phyloP scores from a whole-genome alignment of 257 asterid genomes.

The Cordia subcordata region DNA sequence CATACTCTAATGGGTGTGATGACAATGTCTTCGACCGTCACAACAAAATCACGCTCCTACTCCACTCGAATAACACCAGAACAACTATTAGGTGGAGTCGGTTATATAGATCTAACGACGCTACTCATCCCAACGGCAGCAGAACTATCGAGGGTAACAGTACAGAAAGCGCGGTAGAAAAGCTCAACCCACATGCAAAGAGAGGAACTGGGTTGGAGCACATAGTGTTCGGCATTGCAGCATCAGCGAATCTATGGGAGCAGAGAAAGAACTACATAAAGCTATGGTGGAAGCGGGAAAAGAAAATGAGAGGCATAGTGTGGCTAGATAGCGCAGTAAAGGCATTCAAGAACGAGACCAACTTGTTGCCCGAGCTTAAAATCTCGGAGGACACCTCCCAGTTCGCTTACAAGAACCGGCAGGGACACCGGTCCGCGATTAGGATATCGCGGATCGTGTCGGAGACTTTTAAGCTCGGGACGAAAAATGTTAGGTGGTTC shows the following conservation, averaged over 20 bases:
- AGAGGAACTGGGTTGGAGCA: conserved; percentile 8
- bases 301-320: conserved; percentile 57
- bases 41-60: not conserved
- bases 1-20: conserved; percentile 37
- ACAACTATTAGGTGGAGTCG: not conserved
- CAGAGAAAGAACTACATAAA: conserved; percentile 14
- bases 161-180: too few relatives aligned
- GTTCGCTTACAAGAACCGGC: conserved; percentile 47
- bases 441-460: conserved; percentile 75
- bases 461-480: conserved; percentile 59
- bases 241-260: conserved; percentile 17
- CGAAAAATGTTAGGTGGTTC: conserved; percentile 66
- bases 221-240: conserved; percentile 22
- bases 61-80: not conserved
- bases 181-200: too few relatives aligned
- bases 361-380: conserved; percentile 44
- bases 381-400: conserved; percentile 58
- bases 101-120: not conserved
- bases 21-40: conserved; percentile 19
- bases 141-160: too few relatives aligned
- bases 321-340: conserved; percentile 63
- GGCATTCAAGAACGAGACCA: conserved; percentile 19
- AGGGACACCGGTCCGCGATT: conserved; percentile 74
- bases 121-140: too few relatives aligned
- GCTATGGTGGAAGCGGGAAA: conserved; percentile 63